Base-by-base conservation (phyloP, 345 rosid species). In the Acer campestre region DNA sequence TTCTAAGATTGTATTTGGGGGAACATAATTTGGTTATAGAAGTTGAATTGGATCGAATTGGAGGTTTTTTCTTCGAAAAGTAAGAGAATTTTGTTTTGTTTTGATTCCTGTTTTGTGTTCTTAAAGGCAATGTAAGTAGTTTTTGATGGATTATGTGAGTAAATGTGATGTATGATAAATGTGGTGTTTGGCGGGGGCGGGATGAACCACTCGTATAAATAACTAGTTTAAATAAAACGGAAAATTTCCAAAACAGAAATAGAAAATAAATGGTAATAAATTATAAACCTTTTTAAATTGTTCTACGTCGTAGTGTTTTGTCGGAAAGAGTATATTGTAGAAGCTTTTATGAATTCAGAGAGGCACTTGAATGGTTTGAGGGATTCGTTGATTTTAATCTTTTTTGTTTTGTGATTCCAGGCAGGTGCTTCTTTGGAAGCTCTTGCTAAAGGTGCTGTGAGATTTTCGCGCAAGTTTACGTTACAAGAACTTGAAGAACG, bases 401-500 rank as follows among this genome's bases (percentile, higher is more conserved):
- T 42, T 63, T 25, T 20, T 4, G 2, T 67, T 10, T 48, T 77
- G 59, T 48, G 46, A 74, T 85, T 86, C 56, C 83, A 97, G 99
- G 90, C 91, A 16, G 99, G 99, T 70, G 99, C 98, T 83, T 97
- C 96, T 76, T 91, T 97, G 89, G 98, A 97, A 85, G 87, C 98
- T 14, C 93, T 97, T 82, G 99, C 98, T 63, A 97, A 91, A 86
- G 98, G 98, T 25, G 98, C 97, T 10, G 98, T 97, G 77, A 87
- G 76, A 75, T 97, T 97, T 80, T 94, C 99, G 29, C 89, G 86
- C 71, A 89, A 82, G 82, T 93, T 85, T 80, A 84, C 93, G 7
- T 78, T 97, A 71, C 75, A 76, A 82, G 98, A 94, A 83, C 84
- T 97, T 61, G 90, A 83, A 81, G 94, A 97, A 71, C 92, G 96